A percentile compares a stretch with the other conserved stretches of the same genome.
phyloP scores from a whole-genome alignment of 495 filamentous ascomycete genomes.

The Penicillium paxilli region DNA sequence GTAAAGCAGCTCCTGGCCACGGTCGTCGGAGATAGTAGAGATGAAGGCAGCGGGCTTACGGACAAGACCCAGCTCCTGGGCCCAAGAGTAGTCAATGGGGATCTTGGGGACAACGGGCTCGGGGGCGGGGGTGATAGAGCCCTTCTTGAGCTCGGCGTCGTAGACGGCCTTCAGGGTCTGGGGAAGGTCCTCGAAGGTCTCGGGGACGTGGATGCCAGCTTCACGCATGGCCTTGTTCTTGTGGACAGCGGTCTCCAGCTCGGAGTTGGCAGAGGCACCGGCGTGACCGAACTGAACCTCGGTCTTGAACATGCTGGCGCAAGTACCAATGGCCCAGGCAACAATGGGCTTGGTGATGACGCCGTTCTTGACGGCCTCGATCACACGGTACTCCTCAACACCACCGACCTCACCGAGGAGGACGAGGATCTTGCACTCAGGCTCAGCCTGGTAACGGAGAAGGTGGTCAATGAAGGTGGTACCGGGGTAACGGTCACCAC shows the following conservation, averaged over 20 bases:
- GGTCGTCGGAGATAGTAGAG: conserved; percentile 98
- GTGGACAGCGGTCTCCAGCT: conserved; percentile 91
- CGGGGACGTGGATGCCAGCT: conserved; percentile 89
- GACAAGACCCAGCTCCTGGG: conserved; percentile 97
- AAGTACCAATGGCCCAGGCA: conserved; percentile 98
- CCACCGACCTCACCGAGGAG: conserved; percentile 98
- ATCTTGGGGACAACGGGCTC: conserved; percentile 98
- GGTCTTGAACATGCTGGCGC: conserved; percentile 99
- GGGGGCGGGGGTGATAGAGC: conserved; percentile 77
- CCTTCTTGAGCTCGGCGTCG: conserved; percentile 77
- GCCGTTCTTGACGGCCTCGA: conserved; percentile 94
- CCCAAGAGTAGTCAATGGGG: conserved; percentile 99
- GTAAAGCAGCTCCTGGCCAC: conserved; percentile 98
- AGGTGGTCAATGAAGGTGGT: conserved; percentile 99
- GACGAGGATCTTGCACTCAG: conserved; percentile 94
- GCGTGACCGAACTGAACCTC: conserved; percentile 99
- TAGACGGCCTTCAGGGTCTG: conserved; percentile 73
- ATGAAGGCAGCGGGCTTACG: conserved; percentile 99
- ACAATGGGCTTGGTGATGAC: conserved; percentile 96
- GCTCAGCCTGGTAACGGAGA: conserved; percentile 90
- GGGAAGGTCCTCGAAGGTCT: conserved; percentile 97
- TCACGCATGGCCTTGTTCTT: conserved; percentile 98
- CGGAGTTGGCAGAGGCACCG: conserved; percentile 97
- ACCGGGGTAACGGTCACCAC: conserved; percentile 97
- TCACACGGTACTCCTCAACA: conserved; percentile 99